Percentiles rank a stretch among this genome's conserved stretches.
These are phyloP conservation scores for Pyrenochaeta sp. DNA, from an alignment of 2,329 filamentous ascomycete species.

Conservation along the genomic window DNA sequence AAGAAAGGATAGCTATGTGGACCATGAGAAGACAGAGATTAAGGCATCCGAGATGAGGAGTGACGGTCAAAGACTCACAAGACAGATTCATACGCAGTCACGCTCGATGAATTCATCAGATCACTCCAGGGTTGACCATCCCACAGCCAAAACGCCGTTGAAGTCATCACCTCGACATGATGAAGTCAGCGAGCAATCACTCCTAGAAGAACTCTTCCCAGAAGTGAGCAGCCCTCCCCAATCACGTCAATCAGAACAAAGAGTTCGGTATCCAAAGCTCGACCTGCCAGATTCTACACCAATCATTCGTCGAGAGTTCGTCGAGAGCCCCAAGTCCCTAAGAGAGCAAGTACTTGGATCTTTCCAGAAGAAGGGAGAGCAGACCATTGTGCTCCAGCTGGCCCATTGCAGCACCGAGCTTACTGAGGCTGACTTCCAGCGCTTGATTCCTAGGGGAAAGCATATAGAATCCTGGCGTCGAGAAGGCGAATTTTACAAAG, in stretches of 20 bases:
- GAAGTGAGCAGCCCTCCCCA: constrained; percentile 48
- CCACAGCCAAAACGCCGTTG: neutral
- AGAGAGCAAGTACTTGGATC: constrained; percentile 33
- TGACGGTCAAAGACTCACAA: constrained; percentile 19
- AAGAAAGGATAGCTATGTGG: neutral
- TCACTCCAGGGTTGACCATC: constrained; percentile 1
- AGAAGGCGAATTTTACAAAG: constrained; percentile 65
- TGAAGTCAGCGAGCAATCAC: constrained; percentile 42
- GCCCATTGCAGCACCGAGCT: constrained; percentile 61
- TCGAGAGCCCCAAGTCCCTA: constrained; percentile 8
- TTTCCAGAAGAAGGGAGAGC: constrained; percentile 35
- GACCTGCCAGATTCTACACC: constrained; percentile 26
- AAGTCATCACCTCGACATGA: constrained; percentile 5
- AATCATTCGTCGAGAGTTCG: constrained; percentile 15
- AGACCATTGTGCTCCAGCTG: constrained; percentile 62
- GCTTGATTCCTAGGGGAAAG: constrained; percentile 67
- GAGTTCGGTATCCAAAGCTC: constrained; percentile 40
- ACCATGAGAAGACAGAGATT: neutral
- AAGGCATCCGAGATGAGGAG: constrained; percentile 5
- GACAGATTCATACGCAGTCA: constrained; percentile 24
- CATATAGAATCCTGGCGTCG: constrained; percentile 73
- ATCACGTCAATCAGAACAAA: constrained; percentile 16
- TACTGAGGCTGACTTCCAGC: constrained; percentile 73
- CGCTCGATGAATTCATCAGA: constrained; percentile 21
- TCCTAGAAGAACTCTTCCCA: constrained; percentile 64